These are phyloP conservation scores for Isabelozyma gotoi DNA, from an alignment of 805 yeast genomes.

Conservation along the genomic window DNA sequence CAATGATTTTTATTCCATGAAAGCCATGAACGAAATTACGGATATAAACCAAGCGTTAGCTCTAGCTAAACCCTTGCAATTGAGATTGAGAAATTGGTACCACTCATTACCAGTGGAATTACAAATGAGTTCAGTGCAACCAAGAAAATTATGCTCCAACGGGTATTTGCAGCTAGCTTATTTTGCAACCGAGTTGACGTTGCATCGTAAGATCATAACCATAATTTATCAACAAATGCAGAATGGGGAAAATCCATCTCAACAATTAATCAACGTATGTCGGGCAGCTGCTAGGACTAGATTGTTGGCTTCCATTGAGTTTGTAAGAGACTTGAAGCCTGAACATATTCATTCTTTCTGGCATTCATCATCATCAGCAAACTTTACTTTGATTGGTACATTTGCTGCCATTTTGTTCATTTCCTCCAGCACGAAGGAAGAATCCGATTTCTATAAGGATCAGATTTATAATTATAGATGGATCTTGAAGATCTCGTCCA, in stretches of 20 bases:
- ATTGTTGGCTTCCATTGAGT: slow-evolving; percentile 77
- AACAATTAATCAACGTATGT: slow-evolving; percentile 54
- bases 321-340: slow-evolving; percentile 69
- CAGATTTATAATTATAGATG: slow-evolving; percentile 75
- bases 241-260: slow-evolving; percentile 34
- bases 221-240: slow-evolving; percentile 40
- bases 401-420: slow-evolving; percentile 81
- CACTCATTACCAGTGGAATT: slow-evolving; percentile 65
- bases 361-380: slow-evolving; percentile 80
- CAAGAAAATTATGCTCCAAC: slow-evolving; percentile 66
- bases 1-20: slow-evolving; percentile 69
- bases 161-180: slow-evolving; percentile 82
- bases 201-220: slow-evolving; percentile 76
- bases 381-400: slow-evolving; percentile 79
- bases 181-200: slow-evolving; percentile 83
- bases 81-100: slow-evolving; percentile 72
- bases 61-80: slow-evolving; percentile 78
- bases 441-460: slow-evolving; percentile 61
- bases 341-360: slow-evolving; percentile 88
- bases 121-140: slow-evolving; percentile 60
- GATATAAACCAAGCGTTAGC: slow-evolving; percentile 68
- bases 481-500: slow-evolving; percentile 70
- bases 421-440: slow-evolving; percentile 62
- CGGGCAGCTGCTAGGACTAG: slow-evolving; percentile 84
- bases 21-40: slow-evolving; percentile 54